Evolutionary conservation across 306 rosid genomes (phyloP), one percentile per base, ranked within the genome.

Genomic region (Cicer cuneatum): DNA sequence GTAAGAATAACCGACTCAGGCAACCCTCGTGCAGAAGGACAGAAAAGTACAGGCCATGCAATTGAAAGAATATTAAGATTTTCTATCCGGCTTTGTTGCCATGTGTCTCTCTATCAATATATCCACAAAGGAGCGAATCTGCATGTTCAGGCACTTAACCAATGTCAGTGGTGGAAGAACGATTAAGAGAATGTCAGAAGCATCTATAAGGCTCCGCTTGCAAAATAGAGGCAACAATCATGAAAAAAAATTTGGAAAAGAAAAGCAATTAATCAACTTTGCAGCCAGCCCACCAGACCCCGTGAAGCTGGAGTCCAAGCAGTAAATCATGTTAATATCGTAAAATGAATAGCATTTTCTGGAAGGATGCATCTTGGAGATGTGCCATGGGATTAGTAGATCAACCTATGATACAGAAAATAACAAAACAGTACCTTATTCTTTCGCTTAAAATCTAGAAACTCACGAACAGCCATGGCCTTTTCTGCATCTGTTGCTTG

Each of bases 101-200:
- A 87, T 88, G 85, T 94, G 92, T 85, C 89, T 94, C 85, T 90
- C 97, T 62, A 92, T 90, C 86, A 95, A 84, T 78, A 76, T 83
- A 80, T 95, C 99, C 81, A 94, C 97, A 85, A 92, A 94, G 51
- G 99, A 83, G 71, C 95, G 99, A 52, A 87, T 88, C 95, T 94
- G 96, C 89, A 90, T 11, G 64, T 71, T 69, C 74, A 76, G 79
- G 59, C 78, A 85, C 75, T 63, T 72, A 82, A 68, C 59, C 37
- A 74, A 58, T 72, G 76, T 74, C 57, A 82, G 80, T 60, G 76
- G 78, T 60, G 10, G 80, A 60, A 81, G 38, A 69, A 57, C 56
- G 7, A 43, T 59, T 62, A 57, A 12, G 53, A 33, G 59, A 69
- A 67, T 49, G 75, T 54, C 42, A 75, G 83, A 66, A 47, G 72